Conservation (phyloP, 176 grass and related monocot genomes). For the Tillandsia fasciculata region DNA sequence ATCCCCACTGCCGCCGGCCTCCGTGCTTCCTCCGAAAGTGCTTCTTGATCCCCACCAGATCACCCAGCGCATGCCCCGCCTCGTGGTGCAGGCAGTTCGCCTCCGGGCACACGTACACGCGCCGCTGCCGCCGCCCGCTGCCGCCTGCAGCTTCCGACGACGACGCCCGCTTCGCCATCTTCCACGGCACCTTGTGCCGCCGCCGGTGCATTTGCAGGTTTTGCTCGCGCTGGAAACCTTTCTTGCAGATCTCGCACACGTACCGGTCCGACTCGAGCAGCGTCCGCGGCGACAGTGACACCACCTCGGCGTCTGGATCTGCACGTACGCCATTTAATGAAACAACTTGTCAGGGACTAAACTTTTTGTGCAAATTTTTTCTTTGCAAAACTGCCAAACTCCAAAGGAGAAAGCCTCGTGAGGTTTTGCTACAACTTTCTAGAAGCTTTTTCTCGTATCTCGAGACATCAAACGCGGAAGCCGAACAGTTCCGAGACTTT, state of each 20-base stretch:
- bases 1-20: constrained; percentile 67
- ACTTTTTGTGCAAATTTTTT: no score
- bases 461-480: no score
- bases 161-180: constrained; percentile 45
- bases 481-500: no score
- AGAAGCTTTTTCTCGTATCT: no score
- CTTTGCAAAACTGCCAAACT: no score
- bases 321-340: background rate
- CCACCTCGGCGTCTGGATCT: constrained; percentile 91
- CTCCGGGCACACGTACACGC: constrained; percentile 83
- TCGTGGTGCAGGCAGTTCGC: constrained; percentile 88
- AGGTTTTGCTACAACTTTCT: no score
- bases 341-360: no score
- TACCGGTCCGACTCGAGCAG: constrained; percentile 86
- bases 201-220: constrained; percentile 96
- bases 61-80: constrained; percentile 70
- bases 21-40: constrained; percentile 89
- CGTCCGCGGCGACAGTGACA: constrained; percentile 70
- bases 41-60: constrained; percentile 89
- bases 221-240: constrained; percentile 84
- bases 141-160: background rate
- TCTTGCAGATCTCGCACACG: constrained; percentile 90
- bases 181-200: constrained; percentile 87
- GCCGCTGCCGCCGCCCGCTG: constrained; percentile 21
- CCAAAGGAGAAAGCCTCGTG: no score